Conservation (phyloP, 129 eudicot genomes). For the Heracleum sosnowskyi region DNA sequence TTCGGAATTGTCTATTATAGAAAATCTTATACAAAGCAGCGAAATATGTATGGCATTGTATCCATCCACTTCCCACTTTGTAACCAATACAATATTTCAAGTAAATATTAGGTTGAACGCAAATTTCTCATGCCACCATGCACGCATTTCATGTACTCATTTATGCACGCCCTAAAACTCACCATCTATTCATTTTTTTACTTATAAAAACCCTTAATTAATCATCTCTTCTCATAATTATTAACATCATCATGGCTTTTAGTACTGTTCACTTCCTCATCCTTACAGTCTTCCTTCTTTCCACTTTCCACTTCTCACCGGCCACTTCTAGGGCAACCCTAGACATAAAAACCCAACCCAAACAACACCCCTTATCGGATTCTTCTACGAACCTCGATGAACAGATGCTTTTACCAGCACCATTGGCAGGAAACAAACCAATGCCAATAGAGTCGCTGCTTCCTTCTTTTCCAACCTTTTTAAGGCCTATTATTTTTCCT, state of each 20-base stretch:
- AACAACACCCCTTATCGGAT: neutral
- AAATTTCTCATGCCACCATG: neutral
- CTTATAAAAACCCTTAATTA: neutral
- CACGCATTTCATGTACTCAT: neutral
- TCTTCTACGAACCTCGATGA: neutral
- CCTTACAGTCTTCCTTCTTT: neutral
- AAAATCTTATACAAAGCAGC: neutral
- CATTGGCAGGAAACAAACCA: slow-evolving; percentile 8
- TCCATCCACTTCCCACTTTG: neutral
- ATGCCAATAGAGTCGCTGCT: slow-evolving; percentile 10
- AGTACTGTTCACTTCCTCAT: neutral
- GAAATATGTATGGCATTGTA: neutral
- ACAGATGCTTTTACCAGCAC: neutral
- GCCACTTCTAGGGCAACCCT: neutral
- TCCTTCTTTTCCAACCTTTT: slow-evolving; percentile 5
- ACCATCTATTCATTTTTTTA: neutral
- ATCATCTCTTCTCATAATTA: neutral
- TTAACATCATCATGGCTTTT: neutral
- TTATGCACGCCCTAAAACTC: neutral
- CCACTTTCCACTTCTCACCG: neutral
- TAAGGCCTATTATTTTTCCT: neutral
- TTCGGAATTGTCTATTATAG: too few species aligned
- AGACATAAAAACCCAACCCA: neutral
- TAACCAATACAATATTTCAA: neutral
- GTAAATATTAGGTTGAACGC: slow-evolving; percentile 5